These are phyloP conservation scores for Podaxis pistillaris DNA, from an alignment of 768 basidiomycete genomes.

Conservation along the genomic window DNA sequence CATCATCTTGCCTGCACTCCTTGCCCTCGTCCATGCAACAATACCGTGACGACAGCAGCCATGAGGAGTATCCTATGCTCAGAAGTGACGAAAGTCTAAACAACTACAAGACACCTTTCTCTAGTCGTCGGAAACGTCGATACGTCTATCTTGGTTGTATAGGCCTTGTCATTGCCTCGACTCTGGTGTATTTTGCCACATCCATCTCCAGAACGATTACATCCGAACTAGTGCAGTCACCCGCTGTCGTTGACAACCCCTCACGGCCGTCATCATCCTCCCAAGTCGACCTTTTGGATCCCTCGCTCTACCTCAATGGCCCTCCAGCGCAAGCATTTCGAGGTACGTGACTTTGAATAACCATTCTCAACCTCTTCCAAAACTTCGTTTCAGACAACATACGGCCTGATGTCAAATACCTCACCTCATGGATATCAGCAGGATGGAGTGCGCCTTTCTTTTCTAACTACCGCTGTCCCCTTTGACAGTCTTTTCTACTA, in stretches of 20 bases:
- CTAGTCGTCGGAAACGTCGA: constrained; percentile 2
- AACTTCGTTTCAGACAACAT: constrained; percentile 51
- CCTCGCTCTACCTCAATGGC: constrained; percentile 36
- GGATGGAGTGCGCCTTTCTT: constrained; percentile 61
- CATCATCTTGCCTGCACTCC: background rate
- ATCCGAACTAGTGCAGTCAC: background rate
- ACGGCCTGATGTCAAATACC: constrained; percentile 56
- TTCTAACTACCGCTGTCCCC: background rate
- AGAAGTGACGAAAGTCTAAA: background rate
- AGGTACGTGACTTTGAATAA: constrained; percentile 32
- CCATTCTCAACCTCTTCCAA: background rate
- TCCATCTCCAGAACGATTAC: background rate
- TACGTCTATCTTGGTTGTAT: constrained; percentile 11
- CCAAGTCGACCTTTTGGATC: constrained; percentile 14
- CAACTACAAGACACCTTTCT: background rate
- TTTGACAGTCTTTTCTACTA: constrained; percentile 14
- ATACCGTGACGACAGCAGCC: background rate
- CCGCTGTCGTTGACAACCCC: background rate
- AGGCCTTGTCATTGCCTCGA: background rate
- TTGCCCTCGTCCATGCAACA: constrained; percentile 7
- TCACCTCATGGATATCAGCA: constrained; percentile 74
- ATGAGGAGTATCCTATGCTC: constrained; percentile 12
- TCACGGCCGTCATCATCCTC: background rate
- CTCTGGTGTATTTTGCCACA: constrained; percentile 4
- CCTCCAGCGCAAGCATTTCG: constrained; percentile 56